Evolutionary conservation across 495 filamentous ascomycete species (phyloP), one percentile per base, ranked within the genome.

Genomic region (Wilcoxina mikolae): DNA sequence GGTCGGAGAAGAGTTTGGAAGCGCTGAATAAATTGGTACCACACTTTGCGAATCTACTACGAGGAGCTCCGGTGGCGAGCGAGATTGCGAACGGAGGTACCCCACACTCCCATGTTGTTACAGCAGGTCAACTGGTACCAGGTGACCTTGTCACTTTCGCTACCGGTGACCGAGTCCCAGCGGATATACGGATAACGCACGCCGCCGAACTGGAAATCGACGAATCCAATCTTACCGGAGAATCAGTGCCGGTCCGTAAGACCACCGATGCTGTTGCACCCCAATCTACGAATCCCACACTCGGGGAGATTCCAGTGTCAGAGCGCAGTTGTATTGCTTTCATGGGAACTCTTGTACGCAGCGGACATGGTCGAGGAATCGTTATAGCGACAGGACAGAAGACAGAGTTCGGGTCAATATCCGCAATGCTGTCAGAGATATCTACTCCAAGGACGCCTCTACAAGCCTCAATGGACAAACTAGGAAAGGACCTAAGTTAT

Each of bases 331-430:
- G 64, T 60, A 89, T 99, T 65, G 91, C 90, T 4, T 96, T 94
- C 66, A 96, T 96, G 93, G 91, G 91, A 3, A 99, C 91, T 4
- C 69, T 99, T 53, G 93, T 99, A 4, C 87, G 88, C 44, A 93
- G 86, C 7, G 91, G 91, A n/a, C 81, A 99, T 59, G 91, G 91
- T 0, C 87, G 93, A 65, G 91, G 91, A 29, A 80, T 99, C 53
- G 91, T 99, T 9, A 89, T 95, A 67, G 85, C 87, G 2, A 96
- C 91, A 0, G 91, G 91, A 46, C 80, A 82, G 22, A 80, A 84
- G 54, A 99, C 91, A 0, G 86, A 95, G 66, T 99, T 99, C 67
- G 91, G 91, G n/a, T 84, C 84, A 25, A 96, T 99, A 56, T 91
- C 89, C 3, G 81, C 84, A 3, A 93, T 86, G 44, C 75, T 99